Percentiles rank a stretch among this genome's conserved stretches.
Conservation (phyloP, 176 grass and related monocot genomes). For the Triticum monococcum region DNA sequence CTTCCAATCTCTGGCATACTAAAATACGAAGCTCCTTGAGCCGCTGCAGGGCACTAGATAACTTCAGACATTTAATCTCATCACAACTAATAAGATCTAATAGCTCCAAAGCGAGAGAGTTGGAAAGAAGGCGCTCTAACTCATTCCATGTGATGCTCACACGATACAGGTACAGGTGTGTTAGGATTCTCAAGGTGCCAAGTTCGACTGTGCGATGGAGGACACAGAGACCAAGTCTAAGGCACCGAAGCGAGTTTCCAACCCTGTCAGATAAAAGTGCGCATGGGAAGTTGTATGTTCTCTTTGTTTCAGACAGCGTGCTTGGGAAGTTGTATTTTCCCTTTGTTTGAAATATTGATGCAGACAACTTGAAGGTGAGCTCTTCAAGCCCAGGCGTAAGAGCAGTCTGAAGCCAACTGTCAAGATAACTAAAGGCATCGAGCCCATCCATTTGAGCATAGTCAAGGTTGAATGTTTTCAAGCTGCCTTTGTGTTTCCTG, state of each 20-base stretch:
- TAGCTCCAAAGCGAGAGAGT: background rate
- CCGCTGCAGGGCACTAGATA: background rate
- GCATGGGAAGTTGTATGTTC: too few species aligned
- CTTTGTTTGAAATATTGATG: too few species aligned
- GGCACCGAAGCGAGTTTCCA: too few species aligned
- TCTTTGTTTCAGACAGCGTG: too few species aligned
- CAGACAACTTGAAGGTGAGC: background rate
- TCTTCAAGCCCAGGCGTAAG: constrained; percentile 12
- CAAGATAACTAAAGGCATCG: background rate
- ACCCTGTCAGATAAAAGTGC: too few species aligned
- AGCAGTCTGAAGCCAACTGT: background rate
- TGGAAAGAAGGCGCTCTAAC: background rate
- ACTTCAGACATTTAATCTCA: background rate
- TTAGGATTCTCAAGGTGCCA: constrained; percentile 7
- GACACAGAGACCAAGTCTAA: too few species aligned
- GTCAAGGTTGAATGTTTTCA: background rate
- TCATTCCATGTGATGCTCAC: background rate
- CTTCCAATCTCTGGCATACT: background rate
- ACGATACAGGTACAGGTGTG: background rate
- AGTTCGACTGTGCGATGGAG: background rate
- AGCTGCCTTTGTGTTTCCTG: background rate
- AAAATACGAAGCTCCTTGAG: background rate
- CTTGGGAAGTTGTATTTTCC: too few species aligned
- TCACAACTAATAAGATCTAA: background rate
- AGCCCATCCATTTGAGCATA: background rate